Evolutionary conservation across 1,139 yeast genomes (phyloP).

Genomic region (Suhomyces terraborum): DNA sequence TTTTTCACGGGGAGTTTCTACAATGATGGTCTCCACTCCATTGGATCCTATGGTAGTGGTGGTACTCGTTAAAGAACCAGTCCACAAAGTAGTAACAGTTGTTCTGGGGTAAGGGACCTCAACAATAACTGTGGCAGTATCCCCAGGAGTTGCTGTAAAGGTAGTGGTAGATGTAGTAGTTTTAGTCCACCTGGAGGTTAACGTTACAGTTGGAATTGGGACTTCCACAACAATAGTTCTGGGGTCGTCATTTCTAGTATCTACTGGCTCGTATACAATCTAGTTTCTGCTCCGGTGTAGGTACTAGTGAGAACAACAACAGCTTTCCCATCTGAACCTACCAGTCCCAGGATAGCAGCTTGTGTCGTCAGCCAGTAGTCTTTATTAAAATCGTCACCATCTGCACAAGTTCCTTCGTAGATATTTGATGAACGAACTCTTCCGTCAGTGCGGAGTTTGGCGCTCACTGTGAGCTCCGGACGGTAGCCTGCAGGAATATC

Average conservation of each 20-base stretch:
- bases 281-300: constrained; percentile 11
- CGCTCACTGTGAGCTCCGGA: not conserved
- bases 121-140: constrained; percentile 4
- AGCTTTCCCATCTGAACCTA: constrained; percentile 19
- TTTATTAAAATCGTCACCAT: not conserved
- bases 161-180: not conserved
- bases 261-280: constrained; percentile 11
- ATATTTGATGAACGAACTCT: not conserved
- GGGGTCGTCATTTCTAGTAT: constrained; percentile 7
- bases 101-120: not conserved
- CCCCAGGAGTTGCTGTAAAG: constrained; percentile 13
- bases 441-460: not conserved
- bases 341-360: constrained; percentile 12
- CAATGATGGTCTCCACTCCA: not conserved
- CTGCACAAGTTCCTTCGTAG: not conserved
- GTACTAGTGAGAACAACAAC: constrained; percentile 25
- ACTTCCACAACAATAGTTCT: constrained; percentile 18
- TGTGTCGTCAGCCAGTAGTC: no score
- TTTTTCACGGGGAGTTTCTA: not conserved
- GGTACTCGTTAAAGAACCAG: not conserved
- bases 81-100: not conserved
- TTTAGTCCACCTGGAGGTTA: constrained; percentile 16
- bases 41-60: not conserved
- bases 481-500: constrained; percentile 26
- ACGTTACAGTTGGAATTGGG: constrained; percentile 17